Percentiles rank a stretch among this genome's conserved stretches.
Evolutionary conservation across 176 grass and related monocot genomes (phyloP).

Genomic region (Microstegium vimineum): DNA sequence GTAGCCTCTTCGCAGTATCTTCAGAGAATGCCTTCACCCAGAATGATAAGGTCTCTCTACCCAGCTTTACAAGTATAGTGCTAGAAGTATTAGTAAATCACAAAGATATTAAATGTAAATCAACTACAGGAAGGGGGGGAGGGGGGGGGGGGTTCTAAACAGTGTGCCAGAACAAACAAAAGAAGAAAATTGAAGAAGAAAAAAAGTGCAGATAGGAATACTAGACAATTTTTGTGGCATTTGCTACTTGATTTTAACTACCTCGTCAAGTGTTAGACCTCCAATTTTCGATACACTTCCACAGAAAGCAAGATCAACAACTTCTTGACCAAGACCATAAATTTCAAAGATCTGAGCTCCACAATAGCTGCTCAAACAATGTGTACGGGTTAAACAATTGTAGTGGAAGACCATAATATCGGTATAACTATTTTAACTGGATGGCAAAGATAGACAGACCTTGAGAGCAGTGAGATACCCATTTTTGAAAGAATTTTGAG

Average conservation of each 20-base stretch:
- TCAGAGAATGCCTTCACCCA: constrained; percentile 99
- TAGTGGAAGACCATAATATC: constrained; percentile 16
- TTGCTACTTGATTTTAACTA: constrained; percentile 36
- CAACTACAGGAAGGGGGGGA: background rate
- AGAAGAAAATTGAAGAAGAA: background rate
- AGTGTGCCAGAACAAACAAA: constrained; percentile 2
- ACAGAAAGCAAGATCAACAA: constrained; percentile 94
- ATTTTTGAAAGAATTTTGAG: constrained; percentile 99
- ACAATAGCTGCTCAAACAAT: constrained; percentile 78
- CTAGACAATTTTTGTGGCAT: background rate
- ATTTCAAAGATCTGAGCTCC: constrained; percentile 99
- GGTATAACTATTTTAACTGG: constrained; percentile 3
- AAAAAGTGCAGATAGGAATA: constrained; percentile 7
- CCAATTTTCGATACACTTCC: constrained; percentile 99
- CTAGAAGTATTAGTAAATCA: constrained; percentile 18
- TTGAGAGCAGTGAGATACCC: constrained; percentile 99
- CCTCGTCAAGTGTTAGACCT: constrained; percentile 95
- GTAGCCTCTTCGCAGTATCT: constrained; percentile 95
- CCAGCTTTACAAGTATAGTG: constrained; percentile 70
- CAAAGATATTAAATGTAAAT: constrained; percentile 13
- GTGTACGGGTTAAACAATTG: constrained; percentile 30
- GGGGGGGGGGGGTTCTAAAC: background rate
- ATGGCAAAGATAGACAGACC: constrained; percentile 59
- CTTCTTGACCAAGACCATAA: constrained; percentile 96
- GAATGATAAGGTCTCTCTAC: constrained; percentile 95